Base-by-base conservation (phyloP, 2,329 filamentous ascomycete genomes). In the Thelonectria blattea region DNA sequence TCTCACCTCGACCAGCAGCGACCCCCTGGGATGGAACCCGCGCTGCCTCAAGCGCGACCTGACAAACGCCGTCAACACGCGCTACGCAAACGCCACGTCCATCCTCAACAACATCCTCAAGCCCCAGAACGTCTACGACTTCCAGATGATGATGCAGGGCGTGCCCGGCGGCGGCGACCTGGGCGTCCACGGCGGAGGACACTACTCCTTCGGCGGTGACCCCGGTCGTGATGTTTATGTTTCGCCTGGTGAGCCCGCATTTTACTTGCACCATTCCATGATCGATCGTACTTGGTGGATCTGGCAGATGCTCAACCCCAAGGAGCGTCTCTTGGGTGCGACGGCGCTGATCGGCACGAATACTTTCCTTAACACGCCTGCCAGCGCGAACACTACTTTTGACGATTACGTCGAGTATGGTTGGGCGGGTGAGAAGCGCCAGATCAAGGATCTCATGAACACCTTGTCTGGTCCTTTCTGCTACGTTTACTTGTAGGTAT, bases 71-170 rank as follows among this genome's bases (percentile, higher is more conserved):
- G 54, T 72, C 34, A 74, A 74, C 52, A 48, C 53, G 5, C 56
- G 60, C 0, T 72, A 62, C n/a, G 66, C 69, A 27, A 73, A 73
- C 22, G 56, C 68, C 2, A 65, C 68, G 2, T 70, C 74, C 45
- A 68, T 78, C 12, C 69, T 74, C 22, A 61, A 50, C 49, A 77
- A 80, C 45, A 79, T 83, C 65, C 71, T 72, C 30, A 63, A 72
- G 42, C 72, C 71, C 55, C 64, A 66, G 32, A 73, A 75, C 51
- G 76, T 83, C 55, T 61, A 64, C 12, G 70, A 73, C 46, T 83
- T 83, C 70, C 79, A 83, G 71, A 75, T 74, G 62, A 67, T 67
- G 45, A 80, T 83, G 79, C 79, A 83, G 67, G 75, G 71, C 58
- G 53, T 72, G 27, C 66, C 69, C 6, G 67, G 67, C 24, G 58